These are phyloP conservation scores for Cydonia oblonga DNA, from an alignment of 331 rosid species.

Conservation along the genomic window DNA sequence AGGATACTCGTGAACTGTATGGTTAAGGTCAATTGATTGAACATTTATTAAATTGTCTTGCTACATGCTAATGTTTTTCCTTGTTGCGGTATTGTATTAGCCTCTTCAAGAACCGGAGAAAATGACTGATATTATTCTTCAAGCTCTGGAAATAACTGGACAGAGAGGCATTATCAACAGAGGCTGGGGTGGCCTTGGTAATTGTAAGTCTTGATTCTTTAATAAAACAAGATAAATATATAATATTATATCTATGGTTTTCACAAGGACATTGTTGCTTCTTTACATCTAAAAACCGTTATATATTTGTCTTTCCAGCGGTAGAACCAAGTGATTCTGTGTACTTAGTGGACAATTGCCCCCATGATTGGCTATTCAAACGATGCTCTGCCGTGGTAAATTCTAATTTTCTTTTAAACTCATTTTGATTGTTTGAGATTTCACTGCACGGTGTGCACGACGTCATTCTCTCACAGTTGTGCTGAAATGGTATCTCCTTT, in stretches of 20 bases:
- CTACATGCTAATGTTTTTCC: background rate
- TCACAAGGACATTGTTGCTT: background rate
- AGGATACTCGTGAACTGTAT: background rate
- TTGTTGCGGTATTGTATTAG: constrained; percentile 14
- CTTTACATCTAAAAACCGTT: background rate
- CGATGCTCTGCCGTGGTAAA: constrained; percentile 80
- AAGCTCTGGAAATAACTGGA: constrained; percentile 67
- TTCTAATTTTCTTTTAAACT: background rate
- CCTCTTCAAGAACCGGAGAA: constrained; percentile 68
- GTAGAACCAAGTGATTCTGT: constrained; percentile 47
- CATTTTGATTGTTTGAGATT: background rate
- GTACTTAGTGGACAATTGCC: constrained; percentile 80
- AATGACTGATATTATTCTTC: constrained; percentile 64
- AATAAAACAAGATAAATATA: background rate
- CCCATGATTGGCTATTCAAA: constrained; percentile 94
- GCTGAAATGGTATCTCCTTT: background rate
- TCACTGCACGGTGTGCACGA: background rate
- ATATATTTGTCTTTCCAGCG: constrained; percentile 40
- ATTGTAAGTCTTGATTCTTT: constrained; percentile 46
- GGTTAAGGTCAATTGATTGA: background rate
- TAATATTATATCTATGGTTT: background rate
- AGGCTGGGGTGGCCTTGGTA: constrained; percentile 98
- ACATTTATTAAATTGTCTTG: background rate
- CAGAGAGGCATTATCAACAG: constrained; percentile 87
- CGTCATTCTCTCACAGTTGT: background rate